Percentiles rank a stretch among this genome's conserved stretches.
Conservation (phyloP, 164 flowering plant genomes). For the Euptelea pleiosperma region DNA sequence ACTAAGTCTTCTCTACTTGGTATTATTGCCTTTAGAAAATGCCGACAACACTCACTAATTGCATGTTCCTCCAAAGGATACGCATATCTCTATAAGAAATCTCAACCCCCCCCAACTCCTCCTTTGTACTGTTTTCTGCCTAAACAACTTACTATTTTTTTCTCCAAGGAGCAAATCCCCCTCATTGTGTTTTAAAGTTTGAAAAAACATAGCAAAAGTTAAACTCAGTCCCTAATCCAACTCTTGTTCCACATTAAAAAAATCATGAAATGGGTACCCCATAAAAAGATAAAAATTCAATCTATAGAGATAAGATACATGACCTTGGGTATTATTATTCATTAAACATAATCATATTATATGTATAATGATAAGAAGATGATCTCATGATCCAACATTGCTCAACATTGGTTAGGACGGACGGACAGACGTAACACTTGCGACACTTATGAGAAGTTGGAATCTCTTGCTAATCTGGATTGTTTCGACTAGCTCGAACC, state of each 20-base stretch:
- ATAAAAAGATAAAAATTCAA: no score
- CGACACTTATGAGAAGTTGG: neutral
- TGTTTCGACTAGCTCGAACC: neutral
- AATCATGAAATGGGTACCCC: neutral
- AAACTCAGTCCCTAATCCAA: slow-evolving; percentile 13
- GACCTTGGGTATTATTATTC: no score
- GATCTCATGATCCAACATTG: neutral
- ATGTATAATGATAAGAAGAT: no score
- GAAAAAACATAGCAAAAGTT: slow-evolving; percentile 7
- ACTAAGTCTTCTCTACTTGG: slow-evolving; percentile 7
- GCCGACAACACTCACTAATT: slow-evolving; percentile 30
- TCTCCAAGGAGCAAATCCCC: neutral
- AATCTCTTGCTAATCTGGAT: slow-evolving; percentile 15
- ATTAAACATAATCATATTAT: no score
- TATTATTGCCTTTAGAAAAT: slow-evolving; percentile 26
- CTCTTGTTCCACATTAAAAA: neutral
- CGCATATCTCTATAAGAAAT: slow-evolving; percentile 16
- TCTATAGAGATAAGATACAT: no score
- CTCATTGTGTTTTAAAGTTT: slow-evolving; percentile 8
- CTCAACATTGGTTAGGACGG: neutral
- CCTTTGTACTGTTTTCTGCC: neutral
- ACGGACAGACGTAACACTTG: no score
- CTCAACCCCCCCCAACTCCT: neutral
- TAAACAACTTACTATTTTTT: neutral
- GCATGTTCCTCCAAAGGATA: slow-evolving; percentile 24